Conservation (phyloP, 768 basidiomycete genomes). For the Hericium erinaceus region DNA sequence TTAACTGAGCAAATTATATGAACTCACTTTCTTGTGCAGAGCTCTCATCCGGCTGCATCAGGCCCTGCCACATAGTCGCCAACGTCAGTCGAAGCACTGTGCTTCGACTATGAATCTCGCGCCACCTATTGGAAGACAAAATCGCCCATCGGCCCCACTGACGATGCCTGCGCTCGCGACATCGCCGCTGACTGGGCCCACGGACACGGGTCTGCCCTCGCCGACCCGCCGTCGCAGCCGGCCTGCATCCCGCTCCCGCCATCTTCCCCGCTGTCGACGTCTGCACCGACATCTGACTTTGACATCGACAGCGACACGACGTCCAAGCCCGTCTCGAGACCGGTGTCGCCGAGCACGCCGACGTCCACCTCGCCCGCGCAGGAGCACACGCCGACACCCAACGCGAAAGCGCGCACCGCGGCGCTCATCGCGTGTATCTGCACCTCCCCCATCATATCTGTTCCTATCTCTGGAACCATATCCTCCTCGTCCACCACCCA, state of each 20-base stretch:
- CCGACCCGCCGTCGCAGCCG: not conserved
- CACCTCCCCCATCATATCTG: not conserved
- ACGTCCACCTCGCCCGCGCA: slow-evolving; percentile 19
- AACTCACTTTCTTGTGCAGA: slow-evolving; percentile 5
- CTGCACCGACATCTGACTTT: no score
- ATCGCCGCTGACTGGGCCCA: not conserved
- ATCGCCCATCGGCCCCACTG: not conserved
- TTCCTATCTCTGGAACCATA: not conserved
- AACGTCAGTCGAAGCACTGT: not conserved
- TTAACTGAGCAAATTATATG: no score
- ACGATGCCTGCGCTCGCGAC: not conserved
- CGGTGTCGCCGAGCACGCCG: slow-evolving; percentile 10
- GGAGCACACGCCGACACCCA: slow-evolving; percentile 23
- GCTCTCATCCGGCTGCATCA: slow-evolving; percentile 14
- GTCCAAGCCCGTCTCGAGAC: not conserved
- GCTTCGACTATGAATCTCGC: no score
- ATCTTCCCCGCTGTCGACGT: not conserved
- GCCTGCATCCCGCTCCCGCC: not conserved
- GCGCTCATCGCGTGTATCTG: slow-evolving; percentile 42
- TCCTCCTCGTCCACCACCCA: not conserved
- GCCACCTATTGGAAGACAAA: no score
- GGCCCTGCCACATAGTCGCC: not conserved
- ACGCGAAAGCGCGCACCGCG: slow-evolving; percentile 36
- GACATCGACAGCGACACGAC: not conserved
- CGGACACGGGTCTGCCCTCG: not conserved